Conservation (phyloP, 2,329 filamentous ascomycete genomes). For the Alternaria sp. region DNA sequence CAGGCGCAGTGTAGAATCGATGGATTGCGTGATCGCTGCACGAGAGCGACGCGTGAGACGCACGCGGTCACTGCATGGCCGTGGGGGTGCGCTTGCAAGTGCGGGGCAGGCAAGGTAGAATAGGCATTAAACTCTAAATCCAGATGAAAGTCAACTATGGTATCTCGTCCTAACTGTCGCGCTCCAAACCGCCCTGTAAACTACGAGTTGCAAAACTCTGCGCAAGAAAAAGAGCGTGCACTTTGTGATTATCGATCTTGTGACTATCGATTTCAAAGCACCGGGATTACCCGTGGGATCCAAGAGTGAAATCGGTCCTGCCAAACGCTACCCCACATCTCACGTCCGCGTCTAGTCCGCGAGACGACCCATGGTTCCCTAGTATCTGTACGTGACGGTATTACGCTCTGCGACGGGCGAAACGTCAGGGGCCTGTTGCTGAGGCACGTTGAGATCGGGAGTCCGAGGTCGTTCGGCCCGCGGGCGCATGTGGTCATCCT, state of each 20-base stretch:
- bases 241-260: background rate
- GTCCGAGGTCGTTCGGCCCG: conserved; percentile 33
- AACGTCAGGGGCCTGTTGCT: conserved; percentile 34
- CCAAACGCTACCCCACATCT: conserved; percentile 18
- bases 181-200: background rate
- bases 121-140: background rate
- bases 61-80: conserved; percentile 19
- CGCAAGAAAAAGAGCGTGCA: background rate
- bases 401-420: conserved; percentile 47
- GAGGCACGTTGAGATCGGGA: conserved; percentile 25
- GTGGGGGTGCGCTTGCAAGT: conserved; percentile 21
- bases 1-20: background rate
- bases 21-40: conserved; percentile 19
- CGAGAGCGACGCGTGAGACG: conserved; percentile 16
- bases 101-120: conserved; percentile 10
- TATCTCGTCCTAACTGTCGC: conserved; percentile 15
- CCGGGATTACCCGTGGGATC: conserved; percentile 3
- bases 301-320: background rate
- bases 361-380: conserved; percentile 14
- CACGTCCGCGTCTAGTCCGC: conserved; percentile 14
- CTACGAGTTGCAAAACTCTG: background rate
- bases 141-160: conserved; percentile 11
- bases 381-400: conserved; percentile 48
- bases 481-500: conserved; percentile 33
- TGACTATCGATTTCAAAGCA: conserved; percentile 6